phyloP scores from a whole-genome alignment of 352 stramenopile genomes.

The Globisporangium uncinulatum region DNA sequence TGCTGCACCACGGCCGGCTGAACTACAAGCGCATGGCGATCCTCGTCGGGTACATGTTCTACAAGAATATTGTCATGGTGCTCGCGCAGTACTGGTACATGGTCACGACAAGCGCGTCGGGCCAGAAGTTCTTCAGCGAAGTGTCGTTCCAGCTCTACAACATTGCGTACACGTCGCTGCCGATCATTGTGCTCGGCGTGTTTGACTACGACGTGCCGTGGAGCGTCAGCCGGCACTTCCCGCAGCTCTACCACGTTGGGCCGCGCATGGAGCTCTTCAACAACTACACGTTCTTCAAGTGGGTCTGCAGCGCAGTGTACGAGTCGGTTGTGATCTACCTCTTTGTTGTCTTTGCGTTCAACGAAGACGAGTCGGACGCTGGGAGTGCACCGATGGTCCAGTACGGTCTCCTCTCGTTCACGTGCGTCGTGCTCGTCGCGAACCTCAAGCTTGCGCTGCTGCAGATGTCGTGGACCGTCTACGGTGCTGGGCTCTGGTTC shows the following conservation, averaged over 20 bases:
- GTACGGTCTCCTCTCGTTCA: constrained; percentile 91
- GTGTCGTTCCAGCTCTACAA: constrained; percentile 89
- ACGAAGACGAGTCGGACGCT: constrained; percentile 57
- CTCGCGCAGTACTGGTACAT: constrained; percentile 89
- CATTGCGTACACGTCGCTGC: constrained; percentile 90
- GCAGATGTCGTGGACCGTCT: constrained; percentile 73
- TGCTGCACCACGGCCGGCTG: constrained; percentile 96
- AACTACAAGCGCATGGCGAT: constrained; percentile 95
- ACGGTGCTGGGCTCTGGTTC: constrained; percentile 44
- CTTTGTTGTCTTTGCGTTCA: constrained; percentile 68
- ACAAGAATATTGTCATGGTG: constrained; percentile 97
- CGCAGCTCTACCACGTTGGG: constrained; percentile 70
- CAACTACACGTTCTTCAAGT: constrained; percentile 80
- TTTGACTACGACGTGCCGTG: constrained; percentile 82
- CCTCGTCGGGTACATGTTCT: constrained; percentile 95
- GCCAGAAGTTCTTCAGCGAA: constrained; percentile 80
- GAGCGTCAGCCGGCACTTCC: constrained; percentile 52
- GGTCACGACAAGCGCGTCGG: constrained; percentile 90
- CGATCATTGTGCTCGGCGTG: constrained; percentile 60
- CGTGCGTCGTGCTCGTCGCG: constrained; percentile 89
- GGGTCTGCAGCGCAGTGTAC: constrained; percentile 74
- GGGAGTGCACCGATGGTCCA: constrained; percentile 89
- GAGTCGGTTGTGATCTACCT: constrained; percentile 66
- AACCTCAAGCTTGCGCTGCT: constrained; percentile 89
- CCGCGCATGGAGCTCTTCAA: constrained; percentile 80